These are phyloP conservation scores for Tylopilus sp. DNA, from an alignment of 1,284 basidiomycete genomes.

Conservation along the genomic window DNA sequence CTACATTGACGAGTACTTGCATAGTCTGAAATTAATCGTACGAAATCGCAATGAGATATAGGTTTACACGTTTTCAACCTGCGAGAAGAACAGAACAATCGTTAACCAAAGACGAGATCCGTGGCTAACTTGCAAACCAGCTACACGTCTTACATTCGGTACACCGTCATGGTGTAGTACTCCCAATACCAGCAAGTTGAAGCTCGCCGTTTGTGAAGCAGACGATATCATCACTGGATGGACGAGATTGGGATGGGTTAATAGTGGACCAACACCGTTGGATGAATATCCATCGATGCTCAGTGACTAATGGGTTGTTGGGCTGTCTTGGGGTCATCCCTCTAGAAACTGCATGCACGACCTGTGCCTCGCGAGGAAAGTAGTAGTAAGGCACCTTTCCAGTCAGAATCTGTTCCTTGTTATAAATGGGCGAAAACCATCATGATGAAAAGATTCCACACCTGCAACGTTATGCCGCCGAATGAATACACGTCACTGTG, in stretches of 20 bases:
- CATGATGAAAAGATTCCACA: background rate
- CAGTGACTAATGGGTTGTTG: conserved; percentile 4
- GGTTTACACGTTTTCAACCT: no score
- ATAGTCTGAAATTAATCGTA: no score
- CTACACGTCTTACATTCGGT: background rate
- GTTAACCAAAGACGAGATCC: background rate
- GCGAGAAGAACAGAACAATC: no score
- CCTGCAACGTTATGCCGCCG: conserved; percentile 19
- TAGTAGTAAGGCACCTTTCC: conserved; percentile 17
- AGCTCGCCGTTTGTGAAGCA: conserved; percentile 8
- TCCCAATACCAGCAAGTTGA: no score
- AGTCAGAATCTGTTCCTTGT: conserved; percentile 7
- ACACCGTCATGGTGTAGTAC: background rate
- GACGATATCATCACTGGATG: conserved; percentile 10
- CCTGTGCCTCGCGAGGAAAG: conserved; percentile 6
- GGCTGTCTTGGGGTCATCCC: conserved; percentile 13
- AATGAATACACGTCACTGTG: conserved; percentile 19
- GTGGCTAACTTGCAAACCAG: background rate
- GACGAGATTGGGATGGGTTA: conserved; percentile 3
- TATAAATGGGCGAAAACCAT: background rate
- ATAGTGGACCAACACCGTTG: conserved; percentile 10
- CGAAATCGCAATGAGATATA: no score
- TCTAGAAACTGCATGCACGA: background rate
- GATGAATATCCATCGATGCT: conserved; percentile 13
- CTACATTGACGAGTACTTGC: no score